Conservation (phyloP, 331 rosid species). For the Quercus phellos region DNA sequence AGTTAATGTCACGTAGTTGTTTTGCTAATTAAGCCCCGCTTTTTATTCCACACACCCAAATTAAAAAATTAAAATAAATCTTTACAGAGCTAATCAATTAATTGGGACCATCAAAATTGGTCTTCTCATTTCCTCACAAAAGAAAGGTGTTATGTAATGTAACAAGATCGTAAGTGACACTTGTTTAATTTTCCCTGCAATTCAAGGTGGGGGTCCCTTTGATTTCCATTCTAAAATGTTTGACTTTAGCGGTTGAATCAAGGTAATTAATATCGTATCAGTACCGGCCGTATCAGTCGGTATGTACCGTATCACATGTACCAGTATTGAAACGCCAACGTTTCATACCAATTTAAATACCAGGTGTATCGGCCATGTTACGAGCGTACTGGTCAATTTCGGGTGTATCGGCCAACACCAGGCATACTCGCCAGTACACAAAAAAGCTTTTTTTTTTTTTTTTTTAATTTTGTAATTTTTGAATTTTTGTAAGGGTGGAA, state of each 20-base stretch:
- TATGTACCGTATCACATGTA: too few relatives aligned
- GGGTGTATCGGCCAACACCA: accelerated
- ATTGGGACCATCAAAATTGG: too few relatives aligned
- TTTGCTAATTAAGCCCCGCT: background rate
- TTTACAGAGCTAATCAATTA: too few relatives aligned
- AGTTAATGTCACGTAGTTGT: background rate
- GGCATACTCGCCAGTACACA: too few relatives aligned
- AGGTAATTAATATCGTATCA: accelerated
- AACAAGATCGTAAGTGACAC: background rate
- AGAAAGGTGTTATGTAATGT: background rate
- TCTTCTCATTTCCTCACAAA: background rate
- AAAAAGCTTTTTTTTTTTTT: too few relatives aligned
- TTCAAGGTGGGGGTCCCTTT: background rate
- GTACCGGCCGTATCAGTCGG: accelerated
- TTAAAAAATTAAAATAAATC: too few relatives aligned
- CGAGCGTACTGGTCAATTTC: accelerated
- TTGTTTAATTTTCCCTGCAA: background rate
- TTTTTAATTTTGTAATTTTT: too few relatives aligned
- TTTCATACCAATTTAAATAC: too few relatives aligned
- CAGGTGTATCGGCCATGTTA: accelerated
- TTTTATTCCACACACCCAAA: too few relatives aligned
- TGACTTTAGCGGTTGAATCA: background rate
- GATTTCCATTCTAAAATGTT: background rate
- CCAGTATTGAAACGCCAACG: accelerated
- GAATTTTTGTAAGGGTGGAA: too few relatives aligned